Percentiles rank a stretch among this genome's conserved stretches.
Conservation (phyloP, 2,329 filamentous ascomycete species). For the Alternaria infectoria region DNA sequence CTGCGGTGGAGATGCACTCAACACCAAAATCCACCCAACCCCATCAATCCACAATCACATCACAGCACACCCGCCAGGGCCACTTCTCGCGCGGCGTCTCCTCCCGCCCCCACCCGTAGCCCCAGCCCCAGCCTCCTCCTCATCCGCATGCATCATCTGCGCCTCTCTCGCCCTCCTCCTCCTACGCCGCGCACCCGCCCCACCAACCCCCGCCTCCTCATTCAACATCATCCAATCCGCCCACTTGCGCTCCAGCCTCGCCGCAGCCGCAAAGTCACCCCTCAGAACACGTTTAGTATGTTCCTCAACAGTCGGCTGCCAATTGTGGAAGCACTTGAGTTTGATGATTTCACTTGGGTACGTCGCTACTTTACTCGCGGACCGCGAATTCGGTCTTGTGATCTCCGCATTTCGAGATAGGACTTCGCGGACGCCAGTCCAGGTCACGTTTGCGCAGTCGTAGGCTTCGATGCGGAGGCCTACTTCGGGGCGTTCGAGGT, state of each 20-base stretch:
- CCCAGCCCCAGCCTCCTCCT: constrained; percentile 68
- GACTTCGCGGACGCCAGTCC: constrained; percentile 88
- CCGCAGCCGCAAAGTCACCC: constrained; percentile 76
- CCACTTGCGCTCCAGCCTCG: constrained; percentile 87
- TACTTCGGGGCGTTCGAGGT: constrained; percentile 49
- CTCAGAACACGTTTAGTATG: constrained; percentile 84
- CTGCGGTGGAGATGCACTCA: neutral
- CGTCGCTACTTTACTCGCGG: constrained; percentile 48
- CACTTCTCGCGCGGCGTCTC: constrained; percentile 56
- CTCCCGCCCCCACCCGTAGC: constrained; percentile 49
- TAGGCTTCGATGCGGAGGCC: constrained; percentile 83
- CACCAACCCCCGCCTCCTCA: constrained; percentile 78
- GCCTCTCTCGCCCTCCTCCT: constrained; percentile 82
- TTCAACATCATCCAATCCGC: constrained; percentile 91
- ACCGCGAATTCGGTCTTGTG: constrained; percentile 53
- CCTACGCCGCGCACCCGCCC: constrained; percentile 69
- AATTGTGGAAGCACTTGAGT: constrained; percentile 93
- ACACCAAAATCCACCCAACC: neutral
- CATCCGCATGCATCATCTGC: constrained; percentile 77
- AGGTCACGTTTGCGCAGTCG: constrained; percentile 90
- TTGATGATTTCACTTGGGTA: constrained; percentile 81
- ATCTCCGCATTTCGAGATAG: constrained; percentile 83
- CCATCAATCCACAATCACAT: constrained; percentile 48
- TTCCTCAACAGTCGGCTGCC: constrained; percentile 93
- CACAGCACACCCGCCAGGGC: constrained; percentile 53